These are phyloP conservation scores for Babesia bigemina DNA, from an alignment of 169 alveolate species.

Conservation along the genomic window DNA sequence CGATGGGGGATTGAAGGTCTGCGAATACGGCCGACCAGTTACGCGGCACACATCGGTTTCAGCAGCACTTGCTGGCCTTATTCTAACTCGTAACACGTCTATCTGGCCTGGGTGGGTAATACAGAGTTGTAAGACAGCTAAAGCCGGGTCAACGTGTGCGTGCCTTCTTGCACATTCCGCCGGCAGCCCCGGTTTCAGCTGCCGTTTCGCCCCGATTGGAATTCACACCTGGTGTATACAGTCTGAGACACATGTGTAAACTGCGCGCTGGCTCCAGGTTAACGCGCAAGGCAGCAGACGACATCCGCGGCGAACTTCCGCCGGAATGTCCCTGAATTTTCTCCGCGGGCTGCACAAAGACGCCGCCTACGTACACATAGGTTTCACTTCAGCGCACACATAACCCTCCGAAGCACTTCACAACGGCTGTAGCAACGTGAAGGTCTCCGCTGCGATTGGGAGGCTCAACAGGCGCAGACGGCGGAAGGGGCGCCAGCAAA, in stretches of 20 bases:
- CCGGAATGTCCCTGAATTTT: constrained; percentile 1
- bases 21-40: neutral
- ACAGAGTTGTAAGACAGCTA: too few species aligned
- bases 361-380: neutral
- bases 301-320: neutral
- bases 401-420: neutral
- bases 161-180: too few species aligned
- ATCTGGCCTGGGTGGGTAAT: too few species aligned
- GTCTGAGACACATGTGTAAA: too few species aligned
- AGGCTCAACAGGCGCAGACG: neutral
- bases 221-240: too few species aligned
- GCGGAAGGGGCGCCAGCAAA: neutral
- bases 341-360: neutral
- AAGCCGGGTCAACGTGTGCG: too few species aligned
- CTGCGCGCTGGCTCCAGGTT: too few species aligned
- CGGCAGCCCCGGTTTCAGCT: too few species aligned
- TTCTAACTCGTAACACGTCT: too few species aligned
- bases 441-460: neutral
- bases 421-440: neutral
- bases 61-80: too few species aligned
- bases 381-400: constrained; percentile 1
- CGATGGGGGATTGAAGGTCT: neutral
- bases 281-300: neutral
- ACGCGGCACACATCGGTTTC: neutral
- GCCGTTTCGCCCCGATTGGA: too few species aligned